Percentiles rank a stretch among this genome's conserved stretches.
These are phyloP conservation scores for Verticillium alfalfae DNA, from an alignment of 2,329 filamentous ascomycete genomes.

Conservation along the genomic window DNA sequence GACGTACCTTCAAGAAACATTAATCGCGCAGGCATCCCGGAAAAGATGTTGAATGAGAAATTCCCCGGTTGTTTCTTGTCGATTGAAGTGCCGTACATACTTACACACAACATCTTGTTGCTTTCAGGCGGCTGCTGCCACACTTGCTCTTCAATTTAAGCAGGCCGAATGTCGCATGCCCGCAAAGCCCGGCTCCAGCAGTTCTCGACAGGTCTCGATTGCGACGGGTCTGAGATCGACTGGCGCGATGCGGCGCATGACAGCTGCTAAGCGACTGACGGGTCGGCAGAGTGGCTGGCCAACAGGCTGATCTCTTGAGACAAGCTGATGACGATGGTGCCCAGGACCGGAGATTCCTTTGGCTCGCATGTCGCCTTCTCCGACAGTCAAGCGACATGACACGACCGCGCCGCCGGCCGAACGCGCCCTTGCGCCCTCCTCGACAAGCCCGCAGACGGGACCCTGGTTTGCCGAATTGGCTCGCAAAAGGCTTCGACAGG, in stretches of 20 bases:
- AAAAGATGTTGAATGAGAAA: neutral
- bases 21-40: conserved; percentile 9
- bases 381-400: neutral
- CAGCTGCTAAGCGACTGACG: neutral
- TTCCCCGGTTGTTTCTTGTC: neutral
- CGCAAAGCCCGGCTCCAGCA: neutral
- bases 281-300: neutral
- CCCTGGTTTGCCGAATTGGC: neutral
- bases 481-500: neutral
- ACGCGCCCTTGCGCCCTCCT: neutral
- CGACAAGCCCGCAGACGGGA: neutral
- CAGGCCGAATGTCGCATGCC: neutral
- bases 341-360: neutral
- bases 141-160: neutral
- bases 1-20: conserved; percentile 9
- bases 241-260: neutral
- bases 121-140: neutral
- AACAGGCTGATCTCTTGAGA: neutral
- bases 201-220: neutral
- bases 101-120: neutral
- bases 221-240: neutral
- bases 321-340: neutral
- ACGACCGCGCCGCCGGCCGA: neutral
- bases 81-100: neutral
- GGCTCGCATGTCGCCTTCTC: neutral